These are phyloP conservation scores for Infundibulicybe gibba DNA, from an alignment of 768 basidiomycete genomes.

Conservation along the genomic window DNA sequence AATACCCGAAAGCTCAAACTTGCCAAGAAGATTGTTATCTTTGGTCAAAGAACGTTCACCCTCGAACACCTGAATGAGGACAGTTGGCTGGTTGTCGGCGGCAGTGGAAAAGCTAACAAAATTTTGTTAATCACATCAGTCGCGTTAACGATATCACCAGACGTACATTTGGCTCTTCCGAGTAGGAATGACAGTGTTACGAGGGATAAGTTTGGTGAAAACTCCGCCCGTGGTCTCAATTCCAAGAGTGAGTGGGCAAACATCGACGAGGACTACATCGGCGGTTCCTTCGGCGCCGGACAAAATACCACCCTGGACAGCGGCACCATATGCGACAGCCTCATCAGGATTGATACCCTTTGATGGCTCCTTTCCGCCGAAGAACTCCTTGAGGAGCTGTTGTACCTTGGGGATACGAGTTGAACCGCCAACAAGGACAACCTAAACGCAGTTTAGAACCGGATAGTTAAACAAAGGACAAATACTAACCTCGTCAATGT, in stretches of 20 bases:
- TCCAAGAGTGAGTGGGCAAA: slow-evolving; percentile 95
- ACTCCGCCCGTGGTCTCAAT: slow-evolving; percentile 99
- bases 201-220: slow-evolving; percentile 95
- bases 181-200: slow-evolving; percentile 98
- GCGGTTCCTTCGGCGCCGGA: slow-evolving; percentile 89
- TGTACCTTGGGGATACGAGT: slow-evolving; percentile 99
- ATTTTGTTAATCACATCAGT: slow-evolving; percentile 19
- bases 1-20: slow-evolving; percentile 90
- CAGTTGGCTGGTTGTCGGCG: slow-evolving; percentile 91
- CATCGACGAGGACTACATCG: slow-evolving; percentile 93
- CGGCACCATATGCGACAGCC: slow-evolving; percentile 98
- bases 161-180: slow-evolving; percentile 90
- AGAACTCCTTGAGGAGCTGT: slow-evolving; percentile 96
- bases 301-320: slow-evolving; percentile 97
- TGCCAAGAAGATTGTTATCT: slow-evolving; percentile 98
- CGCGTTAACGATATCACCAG: slow-evolving; percentile 4
- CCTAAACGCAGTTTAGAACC: slow-evolving; percentile 29
- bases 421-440: slow-evolving; percentile 93
- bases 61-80: slow-evolving; percentile 96
- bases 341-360: slow-evolving; percentile 99
- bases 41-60: slow-evolving; percentile 96
- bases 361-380: slow-evolving; percentile 94
- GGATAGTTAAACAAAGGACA: not conserved
- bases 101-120: slow-evolving; percentile 66
- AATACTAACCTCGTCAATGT: slow-evolving; percentile 74